Conservation (phyloP, 2,329 filamentous ascomycete species). For the Colletotrichum sp. region DNA sequence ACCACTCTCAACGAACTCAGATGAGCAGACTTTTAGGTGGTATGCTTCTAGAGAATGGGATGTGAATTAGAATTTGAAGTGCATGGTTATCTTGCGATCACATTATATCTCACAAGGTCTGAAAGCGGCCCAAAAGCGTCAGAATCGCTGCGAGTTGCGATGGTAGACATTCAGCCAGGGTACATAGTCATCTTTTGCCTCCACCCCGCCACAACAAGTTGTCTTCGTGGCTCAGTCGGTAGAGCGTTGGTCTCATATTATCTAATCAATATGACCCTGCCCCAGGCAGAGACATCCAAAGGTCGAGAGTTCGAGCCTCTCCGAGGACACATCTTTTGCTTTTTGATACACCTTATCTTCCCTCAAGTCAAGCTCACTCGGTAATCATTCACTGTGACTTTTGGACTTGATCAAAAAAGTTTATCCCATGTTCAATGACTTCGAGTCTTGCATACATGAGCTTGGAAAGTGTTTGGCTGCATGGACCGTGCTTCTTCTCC, state of each 20-base stretch:
- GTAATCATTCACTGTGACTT: accelerated
- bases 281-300: conserved; percentile 1
- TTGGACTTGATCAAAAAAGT: neutral
- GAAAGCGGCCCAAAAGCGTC: no score
- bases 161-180: accelerated
- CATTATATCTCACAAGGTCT: no score
- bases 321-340: neutral
- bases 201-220: neutral
- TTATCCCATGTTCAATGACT: neutral
- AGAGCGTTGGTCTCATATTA: conserved; percentile 22
- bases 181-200: neutral
- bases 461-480: neutral
- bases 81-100: no score
- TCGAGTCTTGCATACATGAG: accelerated
- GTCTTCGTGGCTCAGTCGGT: conserved; percentile 20
- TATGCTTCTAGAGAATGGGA: no score
- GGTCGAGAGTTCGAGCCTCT: conserved; percentile 21
- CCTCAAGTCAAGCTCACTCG: accelerated
- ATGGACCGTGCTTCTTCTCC: neutral
- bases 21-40: neutral
- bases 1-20: neutral
- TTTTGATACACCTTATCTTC: neutral
- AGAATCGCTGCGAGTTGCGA: no score
- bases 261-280: neutral
- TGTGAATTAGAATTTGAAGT: no score